phyloP scores from a whole-genome alignment of 1,284 basidiomycete genomes.

The Cystobasidiaceae sp. region DNA sequence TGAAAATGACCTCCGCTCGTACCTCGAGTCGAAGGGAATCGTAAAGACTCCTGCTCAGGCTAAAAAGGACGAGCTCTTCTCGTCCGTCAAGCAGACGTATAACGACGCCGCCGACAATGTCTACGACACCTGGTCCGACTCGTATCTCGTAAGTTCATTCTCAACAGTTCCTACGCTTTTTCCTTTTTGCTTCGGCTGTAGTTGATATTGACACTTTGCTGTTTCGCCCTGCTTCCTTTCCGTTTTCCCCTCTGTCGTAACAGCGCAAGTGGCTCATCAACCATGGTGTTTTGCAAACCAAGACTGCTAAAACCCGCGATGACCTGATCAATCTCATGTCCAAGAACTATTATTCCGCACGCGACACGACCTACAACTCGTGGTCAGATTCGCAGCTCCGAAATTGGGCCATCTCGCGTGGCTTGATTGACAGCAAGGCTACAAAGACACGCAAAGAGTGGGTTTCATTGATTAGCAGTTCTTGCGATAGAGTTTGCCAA shows the following conservation, averaged over 20 bases:
- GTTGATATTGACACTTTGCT: not conserved
- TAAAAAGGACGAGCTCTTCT: constrained; percentile 35
- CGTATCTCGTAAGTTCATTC: constrained; percentile 66
- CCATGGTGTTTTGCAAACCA: constrained; percentile 63
- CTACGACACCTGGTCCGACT: constrained; percentile 80
- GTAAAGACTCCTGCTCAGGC: constrained; percentile 53
- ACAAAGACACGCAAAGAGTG: constrained; percentile 31
- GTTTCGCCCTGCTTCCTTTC: constrained; percentile 3
- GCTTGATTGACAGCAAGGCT: constrained; percentile 24
- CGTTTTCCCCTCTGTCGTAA: not conserved
- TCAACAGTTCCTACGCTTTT: not conserved
- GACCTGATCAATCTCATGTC: constrained; percentile 66
- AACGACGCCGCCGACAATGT: constrained; percentile 57
- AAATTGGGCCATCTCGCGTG: constrained; percentile 39
- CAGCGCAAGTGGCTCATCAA: constrained; percentile 74
- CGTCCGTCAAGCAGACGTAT: constrained; percentile 57
- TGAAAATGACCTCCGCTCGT: constrained; percentile 58
- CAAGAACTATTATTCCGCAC: constrained; percentile 66
- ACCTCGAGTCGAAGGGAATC: constrained; percentile 68
- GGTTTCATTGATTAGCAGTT: constrained; percentile 3
- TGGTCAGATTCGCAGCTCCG: constrained; percentile 37
- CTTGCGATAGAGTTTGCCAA: not conserved
- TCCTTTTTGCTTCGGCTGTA: not conserved
- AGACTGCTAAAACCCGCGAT: constrained; percentile 62
- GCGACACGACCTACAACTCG: constrained; percentile 51